Percentiles rank a stretch among this genome's conserved stretches.
These are phyloP conservation scores for Colletotrichum liaoningense DNA, from an alignment of 2,329 filamentous ascomycete genomes.

Conservation along the genomic window DNA sequence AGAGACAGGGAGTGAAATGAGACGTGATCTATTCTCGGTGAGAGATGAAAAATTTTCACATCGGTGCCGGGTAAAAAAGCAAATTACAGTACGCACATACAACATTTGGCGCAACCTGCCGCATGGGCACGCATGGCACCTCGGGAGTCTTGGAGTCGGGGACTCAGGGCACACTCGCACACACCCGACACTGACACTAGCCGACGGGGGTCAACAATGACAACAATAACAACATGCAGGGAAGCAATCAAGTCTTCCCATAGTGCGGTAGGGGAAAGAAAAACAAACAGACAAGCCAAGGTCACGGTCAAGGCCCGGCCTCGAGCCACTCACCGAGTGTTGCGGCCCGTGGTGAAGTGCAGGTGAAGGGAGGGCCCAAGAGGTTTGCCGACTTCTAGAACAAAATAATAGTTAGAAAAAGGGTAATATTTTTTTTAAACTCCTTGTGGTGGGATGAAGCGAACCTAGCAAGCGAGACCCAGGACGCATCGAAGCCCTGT, in stretches of 20 bases:
- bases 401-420: conserved; percentile 4
- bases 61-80: conserved; percentile 29
- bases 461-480: conserved; percentile 31
- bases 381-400: conserved; percentile 13
- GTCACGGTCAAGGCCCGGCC: neutral
- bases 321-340: conserved; percentile 16
- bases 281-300: neutral
- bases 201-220: conserved; percentile 16
- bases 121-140: conserved; percentile 26
- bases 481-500: conserved; percentile 24
- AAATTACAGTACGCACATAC: conserved; percentile 23
- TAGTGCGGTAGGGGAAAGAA: neutral
- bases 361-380: neutral
- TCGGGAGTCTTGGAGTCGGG: conserved; percentile 1
- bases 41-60: conserved; percentile 34
- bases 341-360: conserved; percentile 1
- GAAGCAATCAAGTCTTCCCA: conserved; percentile 7
- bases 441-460: conserved; percentile 24
- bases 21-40: conserved; percentile 23
- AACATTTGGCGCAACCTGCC: conserved; percentile 27
- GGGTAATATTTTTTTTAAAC: neutral
- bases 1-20: conserved; percentile 27
- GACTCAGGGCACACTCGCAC: conserved; percentile 4
- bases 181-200: neutral
- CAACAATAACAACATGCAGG: conserved; percentile 23